phyloP scores from a whole-genome alignment of 1,139 yeast genomes.

The Nematodospora anomalae region DNA sequence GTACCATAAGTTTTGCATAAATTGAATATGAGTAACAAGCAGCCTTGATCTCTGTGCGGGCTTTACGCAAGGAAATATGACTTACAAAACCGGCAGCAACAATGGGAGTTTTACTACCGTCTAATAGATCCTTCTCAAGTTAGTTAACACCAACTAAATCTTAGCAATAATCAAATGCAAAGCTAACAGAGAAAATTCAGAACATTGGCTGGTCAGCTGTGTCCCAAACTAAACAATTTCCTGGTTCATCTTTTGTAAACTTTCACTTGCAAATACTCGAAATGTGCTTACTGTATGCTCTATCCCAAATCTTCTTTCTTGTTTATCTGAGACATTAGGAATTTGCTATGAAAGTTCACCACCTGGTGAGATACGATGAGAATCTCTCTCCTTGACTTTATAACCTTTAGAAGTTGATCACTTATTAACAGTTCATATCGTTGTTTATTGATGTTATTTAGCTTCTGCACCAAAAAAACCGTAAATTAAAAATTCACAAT shows the following conservation, averaged over 20 bases:
- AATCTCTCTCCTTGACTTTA: slow-evolving; percentile 35
- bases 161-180: slow-evolving; percentile 63
- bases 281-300: slow-evolving; percentile 82
- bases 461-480: too few species aligned
- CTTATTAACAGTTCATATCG: slow-evolving; percentile 6
- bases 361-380: slow-evolving; percentile 51
- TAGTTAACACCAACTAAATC: slow-evolving; percentile 78
- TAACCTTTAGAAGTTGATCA: slow-evolving; percentile 26
- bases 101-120: slow-evolving; percentile 64
- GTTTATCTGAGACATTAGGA: slow-evolving; percentile 52
- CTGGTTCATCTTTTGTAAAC: slow-evolving; percentile 76
- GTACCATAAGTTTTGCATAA: slow-evolving; percentile 71
- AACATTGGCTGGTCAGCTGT: slow-evolving; percentile 70
- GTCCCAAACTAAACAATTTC: slow-evolving; percentile 79
- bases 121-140: slow-evolving; percentile 63
- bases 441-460: slow-evolving; percentile 12
- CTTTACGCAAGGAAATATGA: slow-evolving; percentile 73
- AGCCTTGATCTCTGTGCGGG: slow-evolving; percentile 76
- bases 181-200: slow-evolving; percentile 80
- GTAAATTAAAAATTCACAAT: too few species aligned
- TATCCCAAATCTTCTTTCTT: slow-evolving; percentile 58
- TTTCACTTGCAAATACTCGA: slow-evolving; percentile 70
- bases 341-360: slow-evolving; percentile 44
- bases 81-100: slow-evolving; percentile 82
- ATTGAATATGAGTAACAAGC: slow-evolving; percentile 80